These are phyloP conservation scores for Candida stauntonica DNA, from an alignment of 805 yeast species.

Conservation along the genomic window DNA sequence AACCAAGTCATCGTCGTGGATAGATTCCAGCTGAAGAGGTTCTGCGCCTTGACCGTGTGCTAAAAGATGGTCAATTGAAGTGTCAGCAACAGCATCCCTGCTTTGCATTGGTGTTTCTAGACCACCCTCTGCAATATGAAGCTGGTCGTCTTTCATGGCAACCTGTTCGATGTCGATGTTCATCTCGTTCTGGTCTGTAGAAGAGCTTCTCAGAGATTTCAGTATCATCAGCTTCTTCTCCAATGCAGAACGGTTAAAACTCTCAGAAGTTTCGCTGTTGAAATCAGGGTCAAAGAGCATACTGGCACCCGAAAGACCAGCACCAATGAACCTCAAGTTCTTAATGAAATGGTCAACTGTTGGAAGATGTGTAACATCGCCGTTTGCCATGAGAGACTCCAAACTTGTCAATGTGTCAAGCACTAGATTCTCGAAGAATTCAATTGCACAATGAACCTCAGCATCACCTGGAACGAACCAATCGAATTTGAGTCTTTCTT, in stretches of 20 bases:
- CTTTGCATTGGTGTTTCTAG: constrained; percentile 10
- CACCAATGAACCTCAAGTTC: constrained; percentile 52
- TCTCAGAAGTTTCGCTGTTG: constrained; percentile 26
- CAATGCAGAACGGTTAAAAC: constrained; percentile 12
- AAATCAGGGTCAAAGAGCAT: constrained; percentile 70
- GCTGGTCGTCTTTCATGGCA: constrained; percentile 28
- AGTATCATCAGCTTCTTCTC: constrained; percentile 30
- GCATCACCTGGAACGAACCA: constrained; percentile 71
- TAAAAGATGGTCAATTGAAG: background rate
- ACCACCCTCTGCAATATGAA: constrained; percentile 9
- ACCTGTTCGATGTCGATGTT: constrained; percentile 36
- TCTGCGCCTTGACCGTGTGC: background rate
- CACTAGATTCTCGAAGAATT: constrained; percentile 48
- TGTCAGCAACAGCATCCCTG: constrained; percentile 26
- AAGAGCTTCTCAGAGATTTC: constrained; percentile 33
- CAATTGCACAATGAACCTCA: constrained; percentile 59
- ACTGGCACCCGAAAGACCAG: constrained; percentile 65
- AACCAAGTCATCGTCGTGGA: constrained; percentile 30
- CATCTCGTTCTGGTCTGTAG: constrained; percentile 32
- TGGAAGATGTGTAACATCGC: constrained; percentile 23
- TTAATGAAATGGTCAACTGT: constrained; percentile 51
- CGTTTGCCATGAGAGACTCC: constrained; percentile 30
- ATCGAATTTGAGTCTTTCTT: constrained; percentile 47
- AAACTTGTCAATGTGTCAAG: constrained; percentile 41
- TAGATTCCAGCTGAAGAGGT: background rate